Percentiles rank a stretch among this genome's conserved stretches.
These are phyloP conservation scores for Tilletiopsis washingtonensis DNA, from an alignment of 1,284 basidiomycete genomes.

Conservation along the genomic window DNA sequence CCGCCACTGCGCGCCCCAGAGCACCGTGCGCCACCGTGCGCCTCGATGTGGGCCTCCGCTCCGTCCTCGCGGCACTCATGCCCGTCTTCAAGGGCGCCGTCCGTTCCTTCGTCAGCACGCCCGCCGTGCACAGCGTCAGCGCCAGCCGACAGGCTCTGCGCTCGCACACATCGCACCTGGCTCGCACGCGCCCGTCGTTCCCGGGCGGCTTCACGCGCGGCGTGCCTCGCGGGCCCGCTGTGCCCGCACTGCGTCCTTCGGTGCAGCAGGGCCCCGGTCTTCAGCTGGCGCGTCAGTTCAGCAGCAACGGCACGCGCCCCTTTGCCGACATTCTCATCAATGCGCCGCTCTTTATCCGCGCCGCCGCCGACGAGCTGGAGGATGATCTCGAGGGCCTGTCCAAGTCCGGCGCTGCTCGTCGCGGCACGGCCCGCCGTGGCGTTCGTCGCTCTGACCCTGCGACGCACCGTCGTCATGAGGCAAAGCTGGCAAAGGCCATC, in stretches of 20 bases:
- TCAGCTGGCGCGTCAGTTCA: neutral
- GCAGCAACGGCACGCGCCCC: neutral
- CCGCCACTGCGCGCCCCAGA: no score
- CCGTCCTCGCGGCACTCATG: no score
- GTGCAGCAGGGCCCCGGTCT: neutral
- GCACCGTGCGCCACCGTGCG: no score
- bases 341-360: neutral
- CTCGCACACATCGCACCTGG: no score
- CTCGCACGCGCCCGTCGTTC: no score
- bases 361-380: neutral
- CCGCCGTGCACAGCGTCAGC: no score
- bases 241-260: neutral
- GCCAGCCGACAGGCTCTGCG: no score
- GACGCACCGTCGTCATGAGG: neutral
- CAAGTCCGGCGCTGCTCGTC: neutral
- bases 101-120: no score
- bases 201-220: no score
- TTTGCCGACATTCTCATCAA: neutral
- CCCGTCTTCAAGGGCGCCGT: no score
- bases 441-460: neutral
- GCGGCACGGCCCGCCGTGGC: neutral
- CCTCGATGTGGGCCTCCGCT: no score
- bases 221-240: no score
- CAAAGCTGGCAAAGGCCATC: neutral
- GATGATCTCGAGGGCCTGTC: neutral